phyloP scores from a whole-genome alignment of 495 filamentous ascomycete genomes.

The Penicillium ucsense region DNA sequence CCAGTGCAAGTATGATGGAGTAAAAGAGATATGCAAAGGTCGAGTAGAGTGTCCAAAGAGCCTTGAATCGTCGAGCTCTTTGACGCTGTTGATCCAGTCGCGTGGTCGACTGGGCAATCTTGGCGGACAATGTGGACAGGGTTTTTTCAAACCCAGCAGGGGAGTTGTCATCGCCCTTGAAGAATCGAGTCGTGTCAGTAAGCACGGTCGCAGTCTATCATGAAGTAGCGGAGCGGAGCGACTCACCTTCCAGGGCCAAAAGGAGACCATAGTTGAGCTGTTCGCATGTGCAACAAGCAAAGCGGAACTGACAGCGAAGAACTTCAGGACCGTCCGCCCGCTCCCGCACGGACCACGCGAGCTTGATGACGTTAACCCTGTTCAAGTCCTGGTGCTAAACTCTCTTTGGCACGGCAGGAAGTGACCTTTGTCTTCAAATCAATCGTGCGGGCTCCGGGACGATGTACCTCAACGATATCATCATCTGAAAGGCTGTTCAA shows the following conservation, averaged over 20 bases:
- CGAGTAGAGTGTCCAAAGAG: slow-evolving; percentile 81
- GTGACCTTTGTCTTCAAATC: too few relatives aligned
- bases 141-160: slow-evolving; percentile 89
- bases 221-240: not conserved
- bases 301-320: slow-evolving; percentile 48
- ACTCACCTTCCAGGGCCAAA: slow-evolving; percentile 72
- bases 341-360: not conserved
- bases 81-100: slow-evolving; percentile 64
- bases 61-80: slow-evolving; percentile 66
- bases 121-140: slow-evolving; percentile 66
- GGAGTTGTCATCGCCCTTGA: slow-evolving; percentile 69
- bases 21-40: slow-evolving; percentile 84
- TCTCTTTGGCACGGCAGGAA: too few relatives aligned
- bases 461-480: too few relatives aligned
- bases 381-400: not conserved
- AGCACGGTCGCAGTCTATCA: not conserved
- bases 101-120: slow-evolving; percentile 63
- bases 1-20: slow-evolving; percentile 65
- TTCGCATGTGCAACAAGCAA: slow-evolving; percentile 34
- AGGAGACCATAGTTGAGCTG: slow-evolving; percentile 64
- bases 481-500: too few relatives aligned
- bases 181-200: not conserved
- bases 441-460: too few relatives aligned
- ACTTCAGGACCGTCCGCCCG: not conserved
- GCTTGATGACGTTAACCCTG: not conserved